Evolutionary conservation across 139 green algal genomes (phyloP).

Genomic region (Chlorella sp.): DNA sequence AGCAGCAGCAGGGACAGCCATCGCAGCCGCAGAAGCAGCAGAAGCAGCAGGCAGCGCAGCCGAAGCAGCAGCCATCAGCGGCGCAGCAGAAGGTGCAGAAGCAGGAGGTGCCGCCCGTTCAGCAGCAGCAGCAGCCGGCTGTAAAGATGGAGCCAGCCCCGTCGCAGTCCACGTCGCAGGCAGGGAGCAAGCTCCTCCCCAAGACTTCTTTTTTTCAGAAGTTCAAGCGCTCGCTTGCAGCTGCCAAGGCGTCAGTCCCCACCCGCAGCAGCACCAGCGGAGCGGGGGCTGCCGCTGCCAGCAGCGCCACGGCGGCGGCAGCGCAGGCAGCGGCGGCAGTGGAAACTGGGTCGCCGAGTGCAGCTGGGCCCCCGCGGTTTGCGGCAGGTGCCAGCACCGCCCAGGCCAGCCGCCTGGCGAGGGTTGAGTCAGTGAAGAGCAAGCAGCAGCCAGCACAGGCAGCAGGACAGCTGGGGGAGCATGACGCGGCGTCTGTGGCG

Average conservation of each 20-base stretch:
- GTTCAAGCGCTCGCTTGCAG: background rate
- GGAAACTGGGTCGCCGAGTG: background rate
- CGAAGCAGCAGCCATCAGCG: background rate
- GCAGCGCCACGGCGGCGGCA: background rate
- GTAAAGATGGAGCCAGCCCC: background rate
- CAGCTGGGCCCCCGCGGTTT: no score
- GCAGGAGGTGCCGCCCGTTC: background rate
- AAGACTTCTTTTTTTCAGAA: background rate
- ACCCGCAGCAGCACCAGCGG: background rate
- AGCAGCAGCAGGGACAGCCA: background rate
- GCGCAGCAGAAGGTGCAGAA: background rate
- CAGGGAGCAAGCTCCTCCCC: background rate
- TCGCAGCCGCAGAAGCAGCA: background rate
- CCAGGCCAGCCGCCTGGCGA: no score
- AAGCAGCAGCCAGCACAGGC: background rate
- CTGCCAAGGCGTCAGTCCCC: background rate
- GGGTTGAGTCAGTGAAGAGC: background rate
- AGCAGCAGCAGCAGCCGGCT: background rate
- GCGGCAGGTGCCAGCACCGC: background rate
- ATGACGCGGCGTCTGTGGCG: background rate
- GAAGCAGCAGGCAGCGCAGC: background rate
- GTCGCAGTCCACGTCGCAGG: background rate
- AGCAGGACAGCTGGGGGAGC: background rate
- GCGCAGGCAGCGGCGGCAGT: background rate
- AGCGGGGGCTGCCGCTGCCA: background rate